These are phyloP conservation scores for Solanum habrochaites DNA, from an alignment of 257 asterid genomes.

Conservation along the genomic window DNA sequence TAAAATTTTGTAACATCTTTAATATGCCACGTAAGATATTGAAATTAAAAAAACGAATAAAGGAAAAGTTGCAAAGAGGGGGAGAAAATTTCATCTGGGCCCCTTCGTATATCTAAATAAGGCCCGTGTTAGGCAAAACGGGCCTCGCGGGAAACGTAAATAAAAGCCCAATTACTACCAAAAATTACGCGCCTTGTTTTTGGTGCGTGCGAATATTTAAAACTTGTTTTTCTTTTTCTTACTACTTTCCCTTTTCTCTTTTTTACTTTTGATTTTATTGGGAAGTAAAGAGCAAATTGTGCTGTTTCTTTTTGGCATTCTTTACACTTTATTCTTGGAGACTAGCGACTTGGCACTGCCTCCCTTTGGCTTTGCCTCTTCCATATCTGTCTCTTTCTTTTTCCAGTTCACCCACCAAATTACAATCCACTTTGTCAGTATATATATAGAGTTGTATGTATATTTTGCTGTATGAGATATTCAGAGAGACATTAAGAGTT, in stretches of 20 bases:
- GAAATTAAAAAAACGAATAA: background rate
- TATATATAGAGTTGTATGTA: background rate
- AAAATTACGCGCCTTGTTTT: background rate
- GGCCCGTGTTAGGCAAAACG: background rate
- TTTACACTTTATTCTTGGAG: background rate
- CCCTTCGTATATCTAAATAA: background rate
- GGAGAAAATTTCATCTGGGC: background rate
- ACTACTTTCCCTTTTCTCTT: background rate
- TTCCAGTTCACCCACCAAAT: background rate
- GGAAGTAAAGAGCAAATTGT: background rate
- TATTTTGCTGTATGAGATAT: background rate
- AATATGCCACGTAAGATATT: background rate
- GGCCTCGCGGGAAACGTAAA: background rate
- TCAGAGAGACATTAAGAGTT: background rate
- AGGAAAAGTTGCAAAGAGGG: background rate
- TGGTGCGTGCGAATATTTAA: background rate
- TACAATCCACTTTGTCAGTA: background rate
- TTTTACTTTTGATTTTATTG: background rate
- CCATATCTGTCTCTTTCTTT: background rate
- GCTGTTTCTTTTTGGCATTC: background rate
- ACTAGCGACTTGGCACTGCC: background rate
- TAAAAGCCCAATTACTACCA: background rate
- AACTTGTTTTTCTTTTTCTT: background rate
- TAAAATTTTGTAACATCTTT: background rate
- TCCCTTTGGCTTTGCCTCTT: background rate